A percentile compares a stretch with the other conserved stretches of the same genome.
phyloP scores from a whole-genome alignment of 495 filamentous ascomycete genomes.

The Penicillium roqueforti region DNA sequence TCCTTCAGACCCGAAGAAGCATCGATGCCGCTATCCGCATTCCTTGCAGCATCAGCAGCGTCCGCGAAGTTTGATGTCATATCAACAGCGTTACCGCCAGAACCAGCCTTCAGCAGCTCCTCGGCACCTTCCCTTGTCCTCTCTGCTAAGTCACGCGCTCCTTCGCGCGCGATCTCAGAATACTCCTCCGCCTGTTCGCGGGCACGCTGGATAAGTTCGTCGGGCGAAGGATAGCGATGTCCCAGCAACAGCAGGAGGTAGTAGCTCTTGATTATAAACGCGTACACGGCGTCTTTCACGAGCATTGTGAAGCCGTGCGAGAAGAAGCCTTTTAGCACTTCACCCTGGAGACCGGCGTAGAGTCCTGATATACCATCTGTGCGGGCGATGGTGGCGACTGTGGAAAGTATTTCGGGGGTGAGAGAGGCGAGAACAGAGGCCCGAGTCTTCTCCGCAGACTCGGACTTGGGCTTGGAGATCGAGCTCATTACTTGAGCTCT shows the following conservation, averaged over 20 bases:
- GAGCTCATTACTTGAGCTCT: constrained; percentile 57
- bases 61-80: constrained; percentile 28
- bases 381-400: constrained; percentile 58
- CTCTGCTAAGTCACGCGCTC: constrained; percentile 37
- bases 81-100: constrained; percentile 31
- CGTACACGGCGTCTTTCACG: constrained; percentile 76
- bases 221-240: constrained; percentile 41
- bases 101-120: constrained; percentile 22
- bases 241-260: constrained; percentile 41
- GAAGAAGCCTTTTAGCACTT: constrained; percentile 82
- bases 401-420: constrained; percentile 56
- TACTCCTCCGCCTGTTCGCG: constrained; percentile 45
- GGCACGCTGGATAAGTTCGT: constrained; percentile 40
- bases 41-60: constrained; percentile 5
- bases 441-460: constrained; percentile 1
- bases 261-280: constrained; percentile 67
- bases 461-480: neutral
- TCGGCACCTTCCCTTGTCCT: constrained; percentile 29
- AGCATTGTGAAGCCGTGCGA: constrained; percentile 88
- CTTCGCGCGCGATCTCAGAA: constrained; percentile 40
- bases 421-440: constrained; percentile 13
- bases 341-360: constrained; percentile 72
- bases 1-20: constrained; percentile 22
- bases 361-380: constrained; percentile 65
- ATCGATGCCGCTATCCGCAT: constrained; percentile 18